Conservation (phyloP, 495 filamentous ascomycete genomes). For the Parathielavia hyrcaniae region DNA sequence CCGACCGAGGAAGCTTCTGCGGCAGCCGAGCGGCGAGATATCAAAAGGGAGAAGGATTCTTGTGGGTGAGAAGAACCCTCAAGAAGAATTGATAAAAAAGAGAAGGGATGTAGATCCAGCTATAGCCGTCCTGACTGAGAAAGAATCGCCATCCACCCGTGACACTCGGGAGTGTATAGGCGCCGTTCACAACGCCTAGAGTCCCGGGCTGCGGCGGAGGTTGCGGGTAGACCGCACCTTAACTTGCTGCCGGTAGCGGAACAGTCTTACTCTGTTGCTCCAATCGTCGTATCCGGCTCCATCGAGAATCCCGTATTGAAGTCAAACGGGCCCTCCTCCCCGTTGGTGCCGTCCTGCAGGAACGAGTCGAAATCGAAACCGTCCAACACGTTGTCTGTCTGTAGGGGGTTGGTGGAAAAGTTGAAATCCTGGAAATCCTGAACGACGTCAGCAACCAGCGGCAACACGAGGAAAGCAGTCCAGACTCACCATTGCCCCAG, state of each 20-base stretch:
- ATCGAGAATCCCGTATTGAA: slow-evolving; percentile 42
- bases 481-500: slow-evolving; percentile 32
- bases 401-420: slow-evolving; percentile 54
- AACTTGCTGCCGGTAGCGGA: no score
- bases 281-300: slow-evolving; percentile 45
- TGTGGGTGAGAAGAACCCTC: background rate
- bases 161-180: background rate
- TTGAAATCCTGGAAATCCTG: slow-evolving; percentile 46
- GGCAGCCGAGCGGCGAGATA: background rate
- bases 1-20: background rate
- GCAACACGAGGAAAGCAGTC: background rate
- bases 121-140: background rate
- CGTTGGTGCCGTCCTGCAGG: slow-evolving; percentile 49
- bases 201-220: no score
- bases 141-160: background rate
- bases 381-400: slow-evolving; percentile 67
- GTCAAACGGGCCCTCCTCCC: slow-evolving; percentile 39
- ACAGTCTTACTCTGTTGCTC: slow-evolving; percentile 41
- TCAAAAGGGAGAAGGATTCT: background rate
- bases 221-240: no score
- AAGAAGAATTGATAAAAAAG: slow-evolving; percentile 4
- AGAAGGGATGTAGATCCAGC: background rate
- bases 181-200: background rate
- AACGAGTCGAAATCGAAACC: slow-evolving; percentile 97
- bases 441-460: slow-evolving; percentile 16